Evolutionary conservation across 2,329 filamentous ascomycete species (phyloP).

Genomic region (Mollisiaceae sp.): DNA sequence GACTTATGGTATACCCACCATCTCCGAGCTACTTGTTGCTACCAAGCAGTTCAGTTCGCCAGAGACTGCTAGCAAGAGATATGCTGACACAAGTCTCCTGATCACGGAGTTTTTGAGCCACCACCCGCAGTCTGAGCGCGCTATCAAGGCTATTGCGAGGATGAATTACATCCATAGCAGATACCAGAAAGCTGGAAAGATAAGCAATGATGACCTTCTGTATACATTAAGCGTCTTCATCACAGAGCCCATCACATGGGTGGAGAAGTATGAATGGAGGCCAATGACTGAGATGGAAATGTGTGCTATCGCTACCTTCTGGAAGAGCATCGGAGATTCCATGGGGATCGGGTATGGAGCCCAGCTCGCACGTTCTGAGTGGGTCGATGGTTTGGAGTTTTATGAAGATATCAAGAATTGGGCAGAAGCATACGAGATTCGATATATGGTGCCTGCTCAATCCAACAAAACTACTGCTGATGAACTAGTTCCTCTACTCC

Average conservation of each 20-base stretch:
- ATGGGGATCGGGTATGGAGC: slow-evolving; percentile 64
- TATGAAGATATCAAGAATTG: slow-evolving; percentile 54
- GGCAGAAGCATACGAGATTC: slow-evolving; percentile 62
- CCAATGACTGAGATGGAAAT: slow-evolving; percentile 67
- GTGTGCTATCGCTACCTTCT: slow-evolving; percentile 70
- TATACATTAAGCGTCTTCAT: slow-evolving; percentile 71
- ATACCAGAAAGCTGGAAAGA: slow-evolving; percentile 63
- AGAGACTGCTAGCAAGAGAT: slow-evolving; percentile 52
- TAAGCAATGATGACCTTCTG: slow-evolving; percentile 66
- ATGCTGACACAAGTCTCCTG: slow-evolving; percentile 34
- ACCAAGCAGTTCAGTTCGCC: slow-evolving; percentile 55
- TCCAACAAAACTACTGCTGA: slow-evolving; percentile 59
- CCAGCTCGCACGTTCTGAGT: slow-evolving; percentile 41
- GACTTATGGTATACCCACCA: slow-evolving; percentile 62
- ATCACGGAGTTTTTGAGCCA: slow-evolving; percentile 34
- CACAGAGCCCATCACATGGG: slow-evolving; percentile 67
- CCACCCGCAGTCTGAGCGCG: slow-evolving; percentile 43
- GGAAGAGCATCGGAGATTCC: slow-evolving; percentile 73
- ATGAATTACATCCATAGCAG: slow-evolving; percentile 67
- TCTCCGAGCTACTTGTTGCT: slow-evolving; percentile 53
- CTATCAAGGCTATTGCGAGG: slow-evolving; percentile 59
- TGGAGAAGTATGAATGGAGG: slow-evolving; percentile 73
- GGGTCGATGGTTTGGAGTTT: slow-evolving; percentile 58
- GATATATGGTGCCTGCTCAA: slow-evolving; percentile 59
- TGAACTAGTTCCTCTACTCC: slow-evolving; percentile 63